phyloP scores from a whole-genome alignment of 345 rosid species.

The Arabis alpina region DNA sequence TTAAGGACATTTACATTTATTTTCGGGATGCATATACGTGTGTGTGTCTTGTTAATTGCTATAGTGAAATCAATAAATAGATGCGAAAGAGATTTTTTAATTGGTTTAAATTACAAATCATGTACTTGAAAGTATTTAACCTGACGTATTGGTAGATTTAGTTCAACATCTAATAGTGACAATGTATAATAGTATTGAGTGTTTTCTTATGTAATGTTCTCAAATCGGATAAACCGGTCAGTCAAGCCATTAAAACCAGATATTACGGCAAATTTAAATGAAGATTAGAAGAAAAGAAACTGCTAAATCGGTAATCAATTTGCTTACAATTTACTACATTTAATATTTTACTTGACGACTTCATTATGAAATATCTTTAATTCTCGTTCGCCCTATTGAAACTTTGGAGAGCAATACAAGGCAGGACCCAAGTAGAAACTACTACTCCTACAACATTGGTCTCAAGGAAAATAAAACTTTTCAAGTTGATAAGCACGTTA shows the following conservation, averaged over 20 bases:
- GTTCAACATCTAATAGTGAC: background rate
- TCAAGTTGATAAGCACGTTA: too few species aligned
- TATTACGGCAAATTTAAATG: background rate
- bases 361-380: too few species aligned
- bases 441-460: too few species aligned
- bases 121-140: constrained; percentile 15
- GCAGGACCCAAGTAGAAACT: too few species aligned
- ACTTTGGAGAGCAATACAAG: too few species aligned
- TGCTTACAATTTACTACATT: too few species aligned
- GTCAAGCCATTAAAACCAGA: constrained; percentile 1
- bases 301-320: too few species aligned
- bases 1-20: background rate
- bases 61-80: background rate
- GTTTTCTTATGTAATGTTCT: constrained; percentile 7
- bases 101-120: background rate
- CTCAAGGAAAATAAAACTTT: too few species aligned
- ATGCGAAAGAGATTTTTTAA: background rate
- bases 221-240: background rate
- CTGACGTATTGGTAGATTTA: constrained; percentile 17
- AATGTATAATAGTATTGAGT: background rate
- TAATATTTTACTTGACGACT: too few species aligned
- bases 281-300: too few species aligned
- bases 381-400: too few species aligned
- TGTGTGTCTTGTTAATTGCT: background rate
- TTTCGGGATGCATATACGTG: too few species aligned